Base-by-base conservation (phyloP, 1,284 basidiomycete species). In the Phlebopus sp. region DNA sequence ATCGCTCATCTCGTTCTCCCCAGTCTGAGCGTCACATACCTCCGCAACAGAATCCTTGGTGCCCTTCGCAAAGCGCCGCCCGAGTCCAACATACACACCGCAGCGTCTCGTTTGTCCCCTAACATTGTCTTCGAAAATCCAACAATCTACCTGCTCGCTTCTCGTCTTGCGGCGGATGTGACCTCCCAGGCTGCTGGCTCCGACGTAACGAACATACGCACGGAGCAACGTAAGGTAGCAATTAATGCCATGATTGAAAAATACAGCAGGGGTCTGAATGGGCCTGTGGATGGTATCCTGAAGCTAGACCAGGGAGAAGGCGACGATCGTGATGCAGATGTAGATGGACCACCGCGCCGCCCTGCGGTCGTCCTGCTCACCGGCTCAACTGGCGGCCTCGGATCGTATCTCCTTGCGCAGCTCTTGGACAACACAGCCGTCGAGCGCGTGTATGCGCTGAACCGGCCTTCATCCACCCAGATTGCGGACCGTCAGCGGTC, bases 11-110 rank as follows among this genome's bases (percentile, higher is more conserved):
- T 35, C 17, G 14, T 17, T 25, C 19, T 11, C 9, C 9, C 15
- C 11, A 67, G 65, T 44, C 42, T 67, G 32, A 59, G 57, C 31
- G 62, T 55, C 0, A 66, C 65, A 0, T 63, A 57, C 47, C 50
- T 66, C 17, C 52, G 59, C 17, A 66, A 64, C 44, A 52, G 53
- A 14, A 55, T 67, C 18, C 44, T 62, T 25, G 53, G 51, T 17
- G 53, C 56, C 5, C 49, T 67, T 10, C 27, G 27, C 27, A 29
- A 15, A 29, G 27, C 27, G 10, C 49, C 58, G 2, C 7, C 41
- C 0, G 50, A 58, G 21, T 11, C 31, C 10, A 11, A 3, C 14
- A 30, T 44, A 13, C 37, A 29, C 4, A 40, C 19, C 1, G 45
- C 37, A 5, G 49, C 37, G 5, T 21, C 43, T 13, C 27, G 37